Conservation (phyloP, 1,284 basidiomycete genomes). For the Sporisorium reilianum region DNA sequence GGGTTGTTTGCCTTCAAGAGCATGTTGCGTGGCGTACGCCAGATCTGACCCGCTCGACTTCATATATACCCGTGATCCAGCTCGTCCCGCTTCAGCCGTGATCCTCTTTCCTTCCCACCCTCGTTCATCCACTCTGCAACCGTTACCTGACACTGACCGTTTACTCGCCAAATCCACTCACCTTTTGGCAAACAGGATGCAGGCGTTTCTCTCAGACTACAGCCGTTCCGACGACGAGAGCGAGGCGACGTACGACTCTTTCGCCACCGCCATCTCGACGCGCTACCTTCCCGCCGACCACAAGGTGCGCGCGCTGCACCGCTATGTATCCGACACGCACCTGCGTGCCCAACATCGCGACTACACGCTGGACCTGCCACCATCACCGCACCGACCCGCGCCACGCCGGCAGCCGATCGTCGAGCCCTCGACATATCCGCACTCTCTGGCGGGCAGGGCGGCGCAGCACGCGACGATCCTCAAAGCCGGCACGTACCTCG, state of each 20-base stretch:
- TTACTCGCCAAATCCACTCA: too few relatives aligned
- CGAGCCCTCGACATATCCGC: background rate
- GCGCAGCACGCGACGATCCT: background rate
- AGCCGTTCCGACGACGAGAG: slow-evolving; percentile 18
- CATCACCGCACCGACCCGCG: background rate
- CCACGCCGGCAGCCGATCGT: background rate
- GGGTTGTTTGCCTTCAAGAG: too few relatives aligned
- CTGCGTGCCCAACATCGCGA: background rate
- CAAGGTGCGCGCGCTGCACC: background rate
- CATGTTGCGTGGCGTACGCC: too few relatives aligned
- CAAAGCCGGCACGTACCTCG: background rate
- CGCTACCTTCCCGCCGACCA: slow-evolving; percentile 1
- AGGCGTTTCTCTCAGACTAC: background rate
- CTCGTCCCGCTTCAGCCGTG: too few relatives aligned
- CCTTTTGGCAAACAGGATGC: too few relatives aligned
- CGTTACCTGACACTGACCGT: too few relatives aligned
- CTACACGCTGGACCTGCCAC: background rate
- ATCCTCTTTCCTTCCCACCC: too few relatives aligned
- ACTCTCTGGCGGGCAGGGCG: background rate
- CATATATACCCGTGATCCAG: too few relatives aligned
- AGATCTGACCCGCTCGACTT: too few relatives aligned
- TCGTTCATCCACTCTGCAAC: too few relatives aligned
- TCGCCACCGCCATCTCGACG: slow-evolving; percentile 8
- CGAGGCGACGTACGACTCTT: slow-evolving; percentile 11
- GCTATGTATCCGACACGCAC: background rate